A percentile compares a stretch with the other conserved stretches of the same genome.
Conservation (phyloP, 1,139 yeast species). For the Scheffersomyces parashehatae region DNA sequence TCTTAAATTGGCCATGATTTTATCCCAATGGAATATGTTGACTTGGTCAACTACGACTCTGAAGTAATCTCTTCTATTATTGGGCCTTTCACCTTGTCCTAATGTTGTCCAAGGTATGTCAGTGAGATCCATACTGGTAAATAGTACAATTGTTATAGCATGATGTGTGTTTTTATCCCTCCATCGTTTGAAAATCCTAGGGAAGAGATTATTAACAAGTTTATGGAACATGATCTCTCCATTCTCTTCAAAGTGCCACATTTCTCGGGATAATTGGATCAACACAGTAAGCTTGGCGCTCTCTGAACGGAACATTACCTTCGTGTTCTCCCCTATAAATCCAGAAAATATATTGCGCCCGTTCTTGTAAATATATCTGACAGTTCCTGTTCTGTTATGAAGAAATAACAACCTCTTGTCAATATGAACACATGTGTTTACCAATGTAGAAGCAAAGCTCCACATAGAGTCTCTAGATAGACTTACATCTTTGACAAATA, state of each 20-base stretch:
- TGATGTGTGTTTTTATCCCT: constrained; percentile 85
- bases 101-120: constrained; percentile 56
- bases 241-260: constrained; percentile 98
- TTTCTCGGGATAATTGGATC: constrained; percentile 87
- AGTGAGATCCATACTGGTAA: constrained; percentile 75
- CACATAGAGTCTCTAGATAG: constrained; percentile 94
- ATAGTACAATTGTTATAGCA: constrained; percentile 84
- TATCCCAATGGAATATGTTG: constrained; percentile 82
- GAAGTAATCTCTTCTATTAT: constrained; percentile 73
- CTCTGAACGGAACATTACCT: constrained; percentile 84
- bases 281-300: constrained; percentile 82
- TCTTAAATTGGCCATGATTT: constrained; percentile 84
- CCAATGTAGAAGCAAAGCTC: constrained; percentile 66
- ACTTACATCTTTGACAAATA: constrained; percentile 77
- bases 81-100: constrained; percentile 72
- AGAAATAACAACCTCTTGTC: constrained; percentile 68
- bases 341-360: constrained; percentile 67
- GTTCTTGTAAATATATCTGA: constrained; percentile 66
- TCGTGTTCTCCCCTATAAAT: constrained; percentile 73
- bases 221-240: constrained; percentile 95
- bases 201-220: constrained; percentile 85
- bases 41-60: constrained; percentile 96
- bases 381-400: constrained; percentile 58
- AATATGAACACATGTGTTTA: constrained; percentile 63
- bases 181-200: constrained; percentile 89